Evolutionary conservation across 176 grass and related monocot genomes (phyloP).

Genomic region (Carex pumila): DNA sequence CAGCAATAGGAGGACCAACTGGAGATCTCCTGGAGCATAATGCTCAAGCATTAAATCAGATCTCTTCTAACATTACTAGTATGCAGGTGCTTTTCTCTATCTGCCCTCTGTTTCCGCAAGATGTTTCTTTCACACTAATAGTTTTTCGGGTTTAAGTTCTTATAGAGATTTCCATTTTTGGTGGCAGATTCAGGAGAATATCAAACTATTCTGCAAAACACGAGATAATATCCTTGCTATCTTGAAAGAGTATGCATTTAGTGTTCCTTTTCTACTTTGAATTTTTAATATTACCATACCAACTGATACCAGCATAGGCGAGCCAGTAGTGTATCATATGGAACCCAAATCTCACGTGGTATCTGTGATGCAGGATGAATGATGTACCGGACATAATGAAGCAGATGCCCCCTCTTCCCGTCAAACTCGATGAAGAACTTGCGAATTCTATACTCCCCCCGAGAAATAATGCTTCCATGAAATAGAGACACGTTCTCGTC

Average conservation of each 20-base stretch:
- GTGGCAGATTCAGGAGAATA: constrained; percentile 78
- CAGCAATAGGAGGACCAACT: constrained; percentile 76
- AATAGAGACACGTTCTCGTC: constrained; percentile 34
- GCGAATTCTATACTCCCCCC: constrained; percentile 86
- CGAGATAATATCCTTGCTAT: constrained; percentile 75
- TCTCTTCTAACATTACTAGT: constrained; percentile 61
- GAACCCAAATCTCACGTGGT: neutral
- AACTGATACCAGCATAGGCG: neutral
- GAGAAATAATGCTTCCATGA: constrained; percentile 61
- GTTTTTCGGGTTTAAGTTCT: neutral
- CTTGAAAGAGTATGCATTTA: constrained; percentile 75
- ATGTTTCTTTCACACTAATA: neutral
- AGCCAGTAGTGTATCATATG: neutral
- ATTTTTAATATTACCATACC: neutral
- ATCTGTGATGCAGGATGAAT: constrained; percentile 60
- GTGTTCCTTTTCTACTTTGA: constrained; percentile 12
- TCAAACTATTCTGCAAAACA: constrained; percentile 68
- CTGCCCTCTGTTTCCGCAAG: neutral
- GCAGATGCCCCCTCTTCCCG: constrained; percentile 94
- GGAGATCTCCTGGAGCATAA: constrained; percentile 73
- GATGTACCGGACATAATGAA: constrained; percentile 97
- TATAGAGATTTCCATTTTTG: neutral
- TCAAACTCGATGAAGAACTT: constrained; percentile 91
- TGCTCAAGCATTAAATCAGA: constrained; percentile 62
- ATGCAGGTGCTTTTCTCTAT: constrained; percentile 58